These are phyloP conservation scores for Scenedesmus sp. DNA, from an alignment of 163 green algal genomes.

Conservation along the genomic window DNA sequence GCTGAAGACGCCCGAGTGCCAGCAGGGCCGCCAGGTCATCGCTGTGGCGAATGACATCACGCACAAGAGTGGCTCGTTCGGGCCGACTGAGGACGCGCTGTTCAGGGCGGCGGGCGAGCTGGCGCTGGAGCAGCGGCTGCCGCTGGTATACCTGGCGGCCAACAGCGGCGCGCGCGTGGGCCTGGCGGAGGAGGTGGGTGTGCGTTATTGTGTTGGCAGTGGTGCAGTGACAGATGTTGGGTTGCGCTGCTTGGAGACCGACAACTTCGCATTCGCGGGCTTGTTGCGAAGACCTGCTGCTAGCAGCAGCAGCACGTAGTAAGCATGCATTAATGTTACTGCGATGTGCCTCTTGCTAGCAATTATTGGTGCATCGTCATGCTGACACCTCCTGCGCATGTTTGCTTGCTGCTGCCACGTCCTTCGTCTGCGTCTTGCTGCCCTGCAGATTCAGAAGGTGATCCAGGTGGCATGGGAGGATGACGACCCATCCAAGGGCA, in stretches of 20 bases:
- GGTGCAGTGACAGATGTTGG: not conserved
- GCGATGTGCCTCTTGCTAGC: not conserved
- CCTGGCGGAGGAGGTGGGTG: slow-evolving; percentile 82
- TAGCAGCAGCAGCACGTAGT: not conserved
- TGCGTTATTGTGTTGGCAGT: not conserved
- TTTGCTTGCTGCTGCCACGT: not conserved
- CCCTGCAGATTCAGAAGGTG: slow-evolving; percentile 17
- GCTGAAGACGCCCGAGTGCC: slow-evolving; percentile 90
- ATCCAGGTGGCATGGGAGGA: slow-evolving; percentile 84
- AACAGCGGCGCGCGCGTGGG: slow-evolving; percentile 94
- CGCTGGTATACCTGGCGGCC: slow-evolving; percentile 96
- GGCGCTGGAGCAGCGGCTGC: slow-evolving; percentile 83
- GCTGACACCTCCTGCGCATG: not conserved
- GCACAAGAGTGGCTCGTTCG: slow-evolving; percentile 91
- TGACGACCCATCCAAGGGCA: slow-evolving; percentile 81
- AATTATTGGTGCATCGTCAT: not conserved
- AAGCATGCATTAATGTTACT: not conserved
- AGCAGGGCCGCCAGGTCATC: slow-evolving; percentile 82
- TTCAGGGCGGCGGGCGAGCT: slow-evolving; percentile 86
- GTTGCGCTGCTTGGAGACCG: not conserved
- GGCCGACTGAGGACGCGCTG: slow-evolving; percentile 91
- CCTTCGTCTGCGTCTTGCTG: too few species aligned
- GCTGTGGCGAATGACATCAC: slow-evolving; percentile 98
- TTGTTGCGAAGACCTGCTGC: too few species aligned
- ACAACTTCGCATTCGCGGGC: too few species aligned